Evolutionary conservation across 169 alveolate species (phyloP).

Genomic region (Perkinsus olseni): DNA sequence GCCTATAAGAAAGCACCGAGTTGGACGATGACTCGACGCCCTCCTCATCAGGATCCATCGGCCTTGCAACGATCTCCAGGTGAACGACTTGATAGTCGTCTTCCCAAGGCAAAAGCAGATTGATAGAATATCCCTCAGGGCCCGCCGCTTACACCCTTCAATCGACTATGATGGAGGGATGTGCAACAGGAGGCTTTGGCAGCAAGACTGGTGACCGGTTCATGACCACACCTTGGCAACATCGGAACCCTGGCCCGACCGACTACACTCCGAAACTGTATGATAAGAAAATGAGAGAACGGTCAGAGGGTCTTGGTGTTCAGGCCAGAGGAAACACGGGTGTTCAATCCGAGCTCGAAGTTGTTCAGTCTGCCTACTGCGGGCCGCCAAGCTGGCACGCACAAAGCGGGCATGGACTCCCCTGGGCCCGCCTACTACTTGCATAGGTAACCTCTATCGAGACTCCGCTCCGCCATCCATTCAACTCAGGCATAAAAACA

Average conservation of each 20-base stretch:
- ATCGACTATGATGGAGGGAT: neutral
- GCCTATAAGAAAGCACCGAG: neutral
- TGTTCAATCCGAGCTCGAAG: neutral
- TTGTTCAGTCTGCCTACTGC: neutral
- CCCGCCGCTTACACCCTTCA: neutral
- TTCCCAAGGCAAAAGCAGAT: no score
- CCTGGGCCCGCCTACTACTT: neutral
- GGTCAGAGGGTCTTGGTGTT: neutral
- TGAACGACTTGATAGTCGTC: neutral
- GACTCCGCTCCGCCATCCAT: neutral
- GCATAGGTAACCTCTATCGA: neutral
- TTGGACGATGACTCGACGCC: neutral
- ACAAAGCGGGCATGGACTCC: neutral
- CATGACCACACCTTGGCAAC: neutral
- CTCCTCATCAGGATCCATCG: neutral
- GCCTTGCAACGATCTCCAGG: neutral
- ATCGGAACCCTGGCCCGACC: neutral
- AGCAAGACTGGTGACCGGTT: neutral
- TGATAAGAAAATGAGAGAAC: neutral
- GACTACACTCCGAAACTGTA: neutral
- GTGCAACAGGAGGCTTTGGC: neutral
- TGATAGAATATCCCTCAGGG: neutral
- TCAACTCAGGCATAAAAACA: neutral
- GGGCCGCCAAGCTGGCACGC: neutral
- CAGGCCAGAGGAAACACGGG: neutral